Base-by-base conservation (phyloP, 1,284 basidiomycete species). In the Mycosarcoma maydis region DNA sequence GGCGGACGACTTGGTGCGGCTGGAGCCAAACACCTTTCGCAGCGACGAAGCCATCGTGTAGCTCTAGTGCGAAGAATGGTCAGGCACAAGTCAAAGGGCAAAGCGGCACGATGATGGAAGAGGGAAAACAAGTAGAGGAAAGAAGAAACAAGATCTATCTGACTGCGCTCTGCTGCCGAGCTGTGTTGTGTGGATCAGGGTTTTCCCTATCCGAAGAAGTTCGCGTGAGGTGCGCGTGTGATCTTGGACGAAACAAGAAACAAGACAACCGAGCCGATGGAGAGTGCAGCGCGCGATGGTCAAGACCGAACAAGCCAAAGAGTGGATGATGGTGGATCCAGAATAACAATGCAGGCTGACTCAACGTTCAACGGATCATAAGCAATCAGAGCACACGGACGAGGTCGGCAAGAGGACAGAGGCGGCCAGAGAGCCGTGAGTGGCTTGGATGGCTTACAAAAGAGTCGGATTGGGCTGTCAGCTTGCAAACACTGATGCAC, bases 21-120 rank as follows among this genome's bases (percentile, higher is more conserved):
- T 33, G 4, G 62, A 71, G 62, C 68, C 68, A 57, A 71, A 71
- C 45, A 71, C 68, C 62, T 71, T 66, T 24, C 62, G 61, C 29
- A 71, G 46, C 23, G 58, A 58, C 38, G 68, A 71, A 37, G 68
- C 68, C 68, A 71, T 69, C 26, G 19, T 50, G 13, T 30, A 24
- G 42, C 20, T 53, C 29, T 43, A 23, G 8, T 24, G 14, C 23
- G 22, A 14, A 8, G 20, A 19, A 37, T 36, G 42, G 32, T 40
- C 55, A 58, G 48, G 48, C 55, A 47, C 55, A 23, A 16, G n/a
- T 19, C 14, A 19, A 40, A 33, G 49, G 33, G 36, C 23, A 39
- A 17, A 45, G 29, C 32, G 29, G 30, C 27, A 22, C 22, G 34
- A 50, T 54, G 62, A 46, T 58, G 62, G 62, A 58, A 55, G 43